Base-by-base conservation (phyloP, 768 basidiomycete species). In the Suillus ampliporus region DNA sequence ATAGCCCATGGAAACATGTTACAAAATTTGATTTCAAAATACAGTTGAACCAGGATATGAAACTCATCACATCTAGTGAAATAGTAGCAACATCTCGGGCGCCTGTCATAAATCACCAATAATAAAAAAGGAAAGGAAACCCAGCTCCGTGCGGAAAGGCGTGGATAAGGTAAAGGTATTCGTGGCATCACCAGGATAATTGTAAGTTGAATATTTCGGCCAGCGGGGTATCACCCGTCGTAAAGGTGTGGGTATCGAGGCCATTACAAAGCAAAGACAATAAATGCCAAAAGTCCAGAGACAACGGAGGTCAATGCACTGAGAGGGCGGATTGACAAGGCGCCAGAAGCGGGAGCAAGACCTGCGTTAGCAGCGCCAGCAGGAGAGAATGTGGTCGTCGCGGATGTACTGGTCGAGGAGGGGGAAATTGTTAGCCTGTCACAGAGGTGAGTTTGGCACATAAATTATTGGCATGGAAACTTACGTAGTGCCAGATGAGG, bases 221-320 rank as follows among this genome's bases (percentile, higher is more conserved):
- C 83, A 54, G 81, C 78, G 34, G 69, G 46, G 68, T 82, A 77
- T 66, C 69, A 67, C 68, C 81, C 78, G 48, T 68, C 64, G 28
- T 61, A 69, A 61, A 85, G 74, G 51, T 77, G 79, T 63, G 82
- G 74, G 82, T 84, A 64, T 58, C 62, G 38, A 63, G 52, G 61
- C 58, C 41, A 41, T 69, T 61, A 76, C 13, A 78, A 43, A 15
- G 61, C 15, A 48, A 78, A 68, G 60, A 61, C 69, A 44, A 68
- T 50, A 53, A 69, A 47, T 21, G 69, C 69, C 23, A 70, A 64
- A 35, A 71, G 26, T 23, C 60, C 64, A 54, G 66, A 67, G 23
- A 68, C 65, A 26, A 75, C 38, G 38, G 77, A 51, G 11, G 74
- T 62, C 21, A 71, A 35, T 34, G 61, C 59, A 40, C 62, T 59